phyloP scores from a whole-genome alignment of 2,329 filamentous ascomycete genomes.

The Clonostachys byssicola region DNA sequence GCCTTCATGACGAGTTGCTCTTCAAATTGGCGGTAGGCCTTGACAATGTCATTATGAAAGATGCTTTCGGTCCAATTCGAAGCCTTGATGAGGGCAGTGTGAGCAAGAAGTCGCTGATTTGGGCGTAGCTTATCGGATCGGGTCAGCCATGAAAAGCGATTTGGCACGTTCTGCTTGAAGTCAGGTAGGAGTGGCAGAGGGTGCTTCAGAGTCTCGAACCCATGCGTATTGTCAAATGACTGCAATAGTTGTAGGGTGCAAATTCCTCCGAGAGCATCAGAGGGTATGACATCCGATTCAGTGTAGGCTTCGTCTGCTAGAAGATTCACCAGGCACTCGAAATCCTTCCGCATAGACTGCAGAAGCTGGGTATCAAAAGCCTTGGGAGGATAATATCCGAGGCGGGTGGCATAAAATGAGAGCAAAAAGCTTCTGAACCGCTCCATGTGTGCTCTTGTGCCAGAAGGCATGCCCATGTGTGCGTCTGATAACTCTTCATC shows the following conservation, averaged over 20 bases:
- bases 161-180: slow-evolving; percentile 17
- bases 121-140: slow-evolving; percentile 31
- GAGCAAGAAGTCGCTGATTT: slow-evolving; percentile 42
- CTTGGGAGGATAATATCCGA: slow-evolving; percentile 69
- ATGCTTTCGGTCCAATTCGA: slow-evolving; percentile 37
- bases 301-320: slow-evolving; percentile 61
- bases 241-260: slow-evolving; percentile 66
- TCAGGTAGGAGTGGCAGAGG: slow-evolving; percentile 65
- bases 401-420: slow-evolving; percentile 59
- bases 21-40: slow-evolving; percentile 68
- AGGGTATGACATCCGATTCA: slow-evolving; percentile 41
- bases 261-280: slow-evolving; percentile 59
- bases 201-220: slow-evolving; percentile 55
- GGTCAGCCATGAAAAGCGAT: slow-evolving; percentile 34
- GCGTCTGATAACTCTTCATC: slow-evolving; percentile 65
- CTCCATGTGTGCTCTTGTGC: slow-evolving; percentile 63
- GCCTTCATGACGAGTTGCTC: slow-evolving; percentile 46
- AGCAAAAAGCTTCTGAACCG: slow-evolving; percentile 68
- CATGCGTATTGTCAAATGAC: slow-evolving; percentile 60
- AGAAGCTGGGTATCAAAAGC: slow-evolving; percentile 56
- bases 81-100: slow-evolving; percentile 47
- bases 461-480: slow-evolving; percentile 58
- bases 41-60: slow-evolving; percentile 53
- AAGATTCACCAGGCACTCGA: slow-evolving; percentile 66
- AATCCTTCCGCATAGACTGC: slow-evolving; percentile 62